These are phyloP conservation scores for Hyphodiscus hymeniophilus DNA, from an alignment of 495 filamentous ascomycete species.

Conservation along the genomic window DNA sequence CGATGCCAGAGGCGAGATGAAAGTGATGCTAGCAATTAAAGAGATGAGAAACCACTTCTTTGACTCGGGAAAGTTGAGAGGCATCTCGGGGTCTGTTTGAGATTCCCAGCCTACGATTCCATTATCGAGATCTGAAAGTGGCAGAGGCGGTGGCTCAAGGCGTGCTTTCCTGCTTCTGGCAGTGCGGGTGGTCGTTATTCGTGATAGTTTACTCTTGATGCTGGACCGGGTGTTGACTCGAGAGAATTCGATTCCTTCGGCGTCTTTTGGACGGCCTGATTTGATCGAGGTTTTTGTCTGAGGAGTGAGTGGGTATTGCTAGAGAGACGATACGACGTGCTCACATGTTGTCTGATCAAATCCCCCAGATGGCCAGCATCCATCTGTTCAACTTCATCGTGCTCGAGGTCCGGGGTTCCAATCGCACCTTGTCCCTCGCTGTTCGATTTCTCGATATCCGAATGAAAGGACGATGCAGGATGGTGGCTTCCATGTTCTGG, in stretches of 20 bases:
- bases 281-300: conserved; percentile 12
- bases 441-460: conserved; percentile 1
- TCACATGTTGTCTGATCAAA: conserved; percentile 12
- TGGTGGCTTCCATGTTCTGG: conserved; percentile 1
- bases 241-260: conserved; percentile 5
- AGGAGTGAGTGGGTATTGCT: not conserved
- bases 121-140: conserved; percentile 34
- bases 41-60: conserved; percentile 68
- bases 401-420: conserved; percentile 15
- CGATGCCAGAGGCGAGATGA: conserved; percentile 55
- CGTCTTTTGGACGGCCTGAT: not conserved
- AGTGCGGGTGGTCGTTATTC: conserved; percentile 14
- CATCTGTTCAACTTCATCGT: conserved; percentile 20
- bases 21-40: conserved; percentile 47
- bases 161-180: conserved; percentile 19
- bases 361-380: conserved; percentile 16
- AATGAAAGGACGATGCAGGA: conserved; percentile 8
- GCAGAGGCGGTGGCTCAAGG: conserved; percentile 23
- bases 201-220: conserved; percentile 13
- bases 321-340: no score
- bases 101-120: conserved; percentile 51
- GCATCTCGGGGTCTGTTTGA: conserved; percentile 61
- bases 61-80: conserved; percentile 52
- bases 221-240: conserved; percentile 4
- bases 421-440: not conserved